These are phyloP conservation scores for Cyberlindnera petersonii DNA, from an alignment of 805 yeast species.

Conservation along the genomic window DNA sequence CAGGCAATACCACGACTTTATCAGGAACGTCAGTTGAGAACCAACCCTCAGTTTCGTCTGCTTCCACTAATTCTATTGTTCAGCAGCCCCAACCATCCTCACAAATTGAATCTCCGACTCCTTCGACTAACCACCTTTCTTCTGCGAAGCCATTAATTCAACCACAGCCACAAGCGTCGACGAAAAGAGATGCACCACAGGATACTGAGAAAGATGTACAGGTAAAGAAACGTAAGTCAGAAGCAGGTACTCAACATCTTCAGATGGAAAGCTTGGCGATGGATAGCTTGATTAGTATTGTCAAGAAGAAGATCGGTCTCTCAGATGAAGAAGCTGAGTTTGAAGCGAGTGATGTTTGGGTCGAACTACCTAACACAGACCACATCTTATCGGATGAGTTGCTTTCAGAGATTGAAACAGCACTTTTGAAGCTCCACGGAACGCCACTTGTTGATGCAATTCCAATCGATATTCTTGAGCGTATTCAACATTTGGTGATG, in stretches of 20 bases:
- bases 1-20: constrained; percentile 1
- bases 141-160: too few relatives aligned
- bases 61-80: too few relatives aligned
- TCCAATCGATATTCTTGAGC: constrained; percentile 27
- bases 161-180: too few relatives aligned
- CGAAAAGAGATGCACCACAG: background rate
- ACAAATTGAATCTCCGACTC: too few relatives aligned
- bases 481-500: constrained; percentile 32
- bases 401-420: constrained; percentile 23
- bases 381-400: constrained; percentile 20
- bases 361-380: constrained; percentile 22
- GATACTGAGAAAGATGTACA: background rate
- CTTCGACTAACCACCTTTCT: too few relatives aligned
- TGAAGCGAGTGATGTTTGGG: constrained; percentile 25
- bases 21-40: background rate
- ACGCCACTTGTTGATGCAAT: constrained; percentile 13
- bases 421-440: constrained; percentile 20
- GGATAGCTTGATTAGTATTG: constrained; percentile 7
- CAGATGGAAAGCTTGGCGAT: constrained; percentile 17
- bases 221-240: constrained; percentile 20
- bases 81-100: too few relatives aligned
- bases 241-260: constrained; percentile 15
- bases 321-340: constrained; percentile 28
- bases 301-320: constrained; percentile 18
- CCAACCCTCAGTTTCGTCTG: background rate